Conservation (phyloP, 495 filamentous ascomycete genomes). For the Staphylotrichum tortipilum region DNA sequence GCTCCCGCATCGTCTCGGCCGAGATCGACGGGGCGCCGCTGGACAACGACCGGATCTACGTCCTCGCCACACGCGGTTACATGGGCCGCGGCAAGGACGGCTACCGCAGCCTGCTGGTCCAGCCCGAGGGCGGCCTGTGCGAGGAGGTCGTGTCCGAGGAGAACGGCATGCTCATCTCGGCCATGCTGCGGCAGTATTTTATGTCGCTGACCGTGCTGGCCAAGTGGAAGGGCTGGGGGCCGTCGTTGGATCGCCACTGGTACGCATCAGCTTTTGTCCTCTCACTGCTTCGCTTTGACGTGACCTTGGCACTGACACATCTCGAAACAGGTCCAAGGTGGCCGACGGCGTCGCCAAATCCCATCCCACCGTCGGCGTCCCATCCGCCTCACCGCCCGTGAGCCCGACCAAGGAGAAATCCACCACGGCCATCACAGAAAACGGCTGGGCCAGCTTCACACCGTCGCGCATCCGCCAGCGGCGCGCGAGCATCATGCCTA, state of each 20-base stretch:
- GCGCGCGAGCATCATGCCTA: conserved; percentile 18
- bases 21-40: conserved; percentile 52
- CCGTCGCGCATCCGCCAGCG: conserved; percentile 37
- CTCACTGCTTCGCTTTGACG: too few relatives aligned
- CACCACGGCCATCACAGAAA: not conserved
- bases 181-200: conserved; percentile 82
- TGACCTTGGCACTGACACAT: not conserved
- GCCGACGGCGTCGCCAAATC: conserved; percentile 35
- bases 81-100: conserved; percentile 83
- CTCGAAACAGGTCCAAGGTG: conserved; percentile 24
- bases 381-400: not conserved
- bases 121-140: conserved; percentile 61
- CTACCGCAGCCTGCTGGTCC: conserved; percentile 59
- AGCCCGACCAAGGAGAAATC: conserved; percentile 4
- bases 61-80: conserved; percentile 68
- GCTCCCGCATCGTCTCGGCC: conserved; percentile 54
- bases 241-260: conserved; percentile 51
- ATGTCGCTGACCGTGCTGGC: conserved; percentile 71
- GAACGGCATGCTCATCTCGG: conserved; percentile 74
- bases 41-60: conserved; percentile 52
- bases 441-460: conserved; percentile 34
- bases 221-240: conserved; percentile 60
- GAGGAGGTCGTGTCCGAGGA: conserved; percentile 77
- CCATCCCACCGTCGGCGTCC: conserved; percentile 23
- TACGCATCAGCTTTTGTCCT: too few relatives aligned